These are phyloP conservation scores for Quercus phellos DNA, from an alignment of 331 rosid species.

Conservation along the genomic window DNA sequence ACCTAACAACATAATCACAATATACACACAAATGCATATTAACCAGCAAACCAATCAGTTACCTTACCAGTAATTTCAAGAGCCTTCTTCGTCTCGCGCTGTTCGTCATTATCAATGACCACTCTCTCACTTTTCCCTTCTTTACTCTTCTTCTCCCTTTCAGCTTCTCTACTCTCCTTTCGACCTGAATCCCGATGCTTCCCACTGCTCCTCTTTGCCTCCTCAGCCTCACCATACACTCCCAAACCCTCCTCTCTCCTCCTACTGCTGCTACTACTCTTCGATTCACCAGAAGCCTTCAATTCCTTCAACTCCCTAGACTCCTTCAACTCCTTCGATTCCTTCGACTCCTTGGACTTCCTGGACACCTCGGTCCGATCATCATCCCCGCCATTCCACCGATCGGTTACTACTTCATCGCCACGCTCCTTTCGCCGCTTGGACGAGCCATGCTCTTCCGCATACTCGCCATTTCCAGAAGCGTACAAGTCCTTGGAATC, in stretches of 20 bases:
- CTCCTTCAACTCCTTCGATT: conserved; percentile 33
- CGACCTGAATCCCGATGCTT: conserved; percentile 75
- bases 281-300: conserved; percentile 53
- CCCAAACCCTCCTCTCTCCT: conserved; percentile 71
- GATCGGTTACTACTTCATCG: conserved; percentile 54
- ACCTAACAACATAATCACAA: conserved; percentile 6
- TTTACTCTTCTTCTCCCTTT: conserved; percentile 65
- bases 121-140: conserved; percentile 64
- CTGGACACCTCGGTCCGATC: conserved; percentile 54
- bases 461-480: conserved; percentile 58
- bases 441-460: conserved; percentile 60
- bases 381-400: conserved; percentile 94
- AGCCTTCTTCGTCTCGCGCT: conserved; percentile 48
- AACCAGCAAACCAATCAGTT: conserved; percentile 36
- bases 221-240: conserved; percentile 61
- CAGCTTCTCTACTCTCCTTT: conserved; percentile 64
- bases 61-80: conserved; percentile 81
- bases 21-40: background rate
- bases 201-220: conserved; percentile 63
- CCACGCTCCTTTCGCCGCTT: conserved; percentile 81
- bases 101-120: conserved; percentile 50
- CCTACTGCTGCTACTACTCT: conserved; percentile 66
- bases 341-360: conserved; percentile 36
- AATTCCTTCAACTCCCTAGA: conserved; percentile 45
- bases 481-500: conserved; percentile 40